Evolutionary conservation across 1,139 yeast species (phyloP).

Genomic region (Scheffersomyces insectosa): DNA sequence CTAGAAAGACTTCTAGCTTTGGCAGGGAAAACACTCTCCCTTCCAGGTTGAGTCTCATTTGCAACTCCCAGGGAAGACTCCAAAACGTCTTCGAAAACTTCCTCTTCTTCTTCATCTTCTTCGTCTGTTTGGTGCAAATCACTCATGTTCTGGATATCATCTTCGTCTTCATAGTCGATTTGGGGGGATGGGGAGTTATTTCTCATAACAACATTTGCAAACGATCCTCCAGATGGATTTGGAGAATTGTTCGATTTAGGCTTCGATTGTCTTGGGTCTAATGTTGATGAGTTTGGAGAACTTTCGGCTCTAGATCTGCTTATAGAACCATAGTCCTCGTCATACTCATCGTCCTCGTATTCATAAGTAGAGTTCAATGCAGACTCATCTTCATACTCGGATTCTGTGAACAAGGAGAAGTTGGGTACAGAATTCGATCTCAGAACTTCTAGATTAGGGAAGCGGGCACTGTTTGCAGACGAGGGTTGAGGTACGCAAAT

Average conservation of each 20-base stretch:
- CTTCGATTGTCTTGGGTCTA: neutral
- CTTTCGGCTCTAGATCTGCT: slow-evolving; percentile 4
- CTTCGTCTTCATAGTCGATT: slow-evolving; percentile 28
- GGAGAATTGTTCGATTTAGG: neutral
- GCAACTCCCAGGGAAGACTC: slow-evolving; percentile 7
- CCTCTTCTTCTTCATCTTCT: slow-evolving; percentile 33
- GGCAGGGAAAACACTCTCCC: neutral
- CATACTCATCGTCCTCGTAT: slow-evolving; percentile 14
- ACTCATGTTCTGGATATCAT: slow-evolving; percentile 31
- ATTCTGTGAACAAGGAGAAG: slow-evolving; percentile 2
- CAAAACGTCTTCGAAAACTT: slow-evolving; percentile 16
- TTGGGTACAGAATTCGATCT: slow-evolving; percentile 10
- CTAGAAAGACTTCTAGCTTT: neutral
- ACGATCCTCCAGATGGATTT: neutral
- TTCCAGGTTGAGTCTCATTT: slow-evolving; percentile 5
- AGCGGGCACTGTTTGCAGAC: slow-evolving; percentile 2
- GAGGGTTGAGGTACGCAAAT: neutral
- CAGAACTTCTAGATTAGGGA: slow-evolving; percentile 6
- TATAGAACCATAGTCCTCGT: slow-evolving; percentile 13
- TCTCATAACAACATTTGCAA: neutral
- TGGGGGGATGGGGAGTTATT: neutral
- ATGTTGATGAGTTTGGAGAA: neutral
- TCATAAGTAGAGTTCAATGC: slow-evolving; percentile 3
- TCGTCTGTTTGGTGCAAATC: slow-evolving; percentile 41
- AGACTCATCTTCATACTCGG: slow-evolving; percentile 1